Conservation (phyloP, 2,329 filamentous ascomycete species). For the Rhytidhysteron rufulum region DNA sequence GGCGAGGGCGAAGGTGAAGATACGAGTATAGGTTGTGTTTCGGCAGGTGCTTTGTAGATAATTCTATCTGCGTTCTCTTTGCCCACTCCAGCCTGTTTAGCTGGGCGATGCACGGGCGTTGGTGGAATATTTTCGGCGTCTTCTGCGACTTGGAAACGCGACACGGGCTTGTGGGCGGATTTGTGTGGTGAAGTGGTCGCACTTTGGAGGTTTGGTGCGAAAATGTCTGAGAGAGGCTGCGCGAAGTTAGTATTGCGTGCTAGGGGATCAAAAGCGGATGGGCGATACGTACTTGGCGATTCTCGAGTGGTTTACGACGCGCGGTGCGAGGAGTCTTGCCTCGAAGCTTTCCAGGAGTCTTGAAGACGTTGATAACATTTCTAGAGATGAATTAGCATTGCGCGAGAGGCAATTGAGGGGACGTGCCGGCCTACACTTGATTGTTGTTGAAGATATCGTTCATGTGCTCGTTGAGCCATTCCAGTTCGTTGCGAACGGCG, state of each 20-base stretch:
- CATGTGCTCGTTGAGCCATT: conserved; percentile 99
- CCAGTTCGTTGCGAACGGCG: conserved; percentile 87
- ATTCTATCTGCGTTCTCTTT: conserved; percentile 46
- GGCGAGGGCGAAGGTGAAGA: conserved; percentile 30
- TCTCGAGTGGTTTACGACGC: conserved; percentile 57
- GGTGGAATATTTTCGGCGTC: conserved; percentile 40
- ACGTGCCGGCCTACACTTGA: conserved; percentile 65
- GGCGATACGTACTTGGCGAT: conserved; percentile 66
- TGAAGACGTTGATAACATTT: conserved; percentile 92
- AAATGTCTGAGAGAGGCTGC: conserved; percentile 48
- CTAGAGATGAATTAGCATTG: conserved; percentile 48
- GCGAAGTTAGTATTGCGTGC: too few species aligned
- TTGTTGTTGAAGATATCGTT: conserved; percentile 84
- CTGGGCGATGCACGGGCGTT: neutral
- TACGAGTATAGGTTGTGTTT: conserved; percentile 23
- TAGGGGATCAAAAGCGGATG: too few species aligned
- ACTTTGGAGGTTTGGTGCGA: conserved; percentile 41
- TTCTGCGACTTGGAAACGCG: conserved; percentile 58
- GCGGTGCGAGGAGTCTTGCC: conserved; percentile 74
- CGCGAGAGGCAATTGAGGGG: conserved; percentile 6
- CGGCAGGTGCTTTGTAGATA: conserved; percentile 6
- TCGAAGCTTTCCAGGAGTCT: conserved; percentile 79
- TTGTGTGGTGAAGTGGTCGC: conserved; percentile 53
- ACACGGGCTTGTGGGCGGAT: conserved; percentile 49
- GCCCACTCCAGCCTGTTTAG: conserved; percentile 20